Evolutionary conservation across 2,329 filamentous ascomycete genomes (phyloP).

Genomic region (Beauveria caledonica): DNA sequence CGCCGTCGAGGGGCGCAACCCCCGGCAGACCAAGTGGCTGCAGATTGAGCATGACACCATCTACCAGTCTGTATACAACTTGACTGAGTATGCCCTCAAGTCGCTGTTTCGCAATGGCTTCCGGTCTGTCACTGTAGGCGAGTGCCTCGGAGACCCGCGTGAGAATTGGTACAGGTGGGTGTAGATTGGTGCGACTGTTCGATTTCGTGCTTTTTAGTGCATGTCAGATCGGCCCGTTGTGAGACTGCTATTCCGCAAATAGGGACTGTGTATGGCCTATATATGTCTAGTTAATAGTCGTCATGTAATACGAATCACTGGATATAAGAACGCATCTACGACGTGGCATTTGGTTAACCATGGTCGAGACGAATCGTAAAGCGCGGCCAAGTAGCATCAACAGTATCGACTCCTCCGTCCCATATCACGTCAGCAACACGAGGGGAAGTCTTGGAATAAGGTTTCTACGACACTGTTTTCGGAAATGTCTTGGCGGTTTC

Average conservation of each 20-base stretch:
- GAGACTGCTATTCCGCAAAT: background rate
- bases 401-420: background rate
- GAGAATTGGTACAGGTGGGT: conserved; percentile 35
- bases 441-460: no score
- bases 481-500: background rate
- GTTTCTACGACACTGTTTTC: background rate
- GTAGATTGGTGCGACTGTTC: background rate
- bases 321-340: background rate
- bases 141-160: conserved; percentile 38
- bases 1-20: conserved; percentile 26
- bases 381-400: background rate
- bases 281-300: background rate
- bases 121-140: conserved; percentile 40
- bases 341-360: no score
- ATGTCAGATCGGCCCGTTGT: background rate
- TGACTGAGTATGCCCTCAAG: conserved; percentile 35
- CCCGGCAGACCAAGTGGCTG: conserved; percentile 32
- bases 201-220: background rate
- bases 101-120: conserved; percentile 33
- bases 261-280: background rate
- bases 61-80: conserved; percentile 34
- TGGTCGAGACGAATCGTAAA: no score
- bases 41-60: conserved; percentile 46
- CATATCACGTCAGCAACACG: no score
- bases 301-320: background rate